Percentiles rank a stretch among this genome's conserved stretches.
These are phyloP conservation scores for Orychophragmus violaceus DNA, from an alignment of 345 rosid genomes.

Conservation along the genomic window DNA sequence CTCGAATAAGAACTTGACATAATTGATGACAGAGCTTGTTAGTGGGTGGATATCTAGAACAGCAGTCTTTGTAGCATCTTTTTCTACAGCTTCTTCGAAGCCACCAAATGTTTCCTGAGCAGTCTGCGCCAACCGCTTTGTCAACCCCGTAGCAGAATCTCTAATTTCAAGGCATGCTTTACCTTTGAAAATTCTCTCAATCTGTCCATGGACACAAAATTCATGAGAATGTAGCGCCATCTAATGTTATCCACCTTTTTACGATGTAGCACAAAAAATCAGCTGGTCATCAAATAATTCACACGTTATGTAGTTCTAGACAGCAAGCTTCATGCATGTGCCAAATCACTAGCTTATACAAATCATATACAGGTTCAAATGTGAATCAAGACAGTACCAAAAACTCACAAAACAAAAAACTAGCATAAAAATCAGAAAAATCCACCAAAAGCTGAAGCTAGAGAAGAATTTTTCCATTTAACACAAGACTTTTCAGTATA, in stretches of 20 bases:
- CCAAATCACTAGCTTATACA: background rate
- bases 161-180: constrained; percentile 82
- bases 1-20: constrained; percentile 95
- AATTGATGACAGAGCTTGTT: constrained; percentile 96
- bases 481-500: constrained; percentile 2
- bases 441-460: background rate
- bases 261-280: background rate
- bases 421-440: background rate
- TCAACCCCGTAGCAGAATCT: constrained; percentile 80
- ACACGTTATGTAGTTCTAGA: background rate
- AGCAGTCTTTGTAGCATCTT: constrained; percentile 91
- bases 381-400: background rate
- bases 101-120: constrained; percentile 96
- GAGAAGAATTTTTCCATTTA: background rate
- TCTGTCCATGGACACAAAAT: constrained; percentile 39
- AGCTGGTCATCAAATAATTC: background rate
- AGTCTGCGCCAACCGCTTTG: constrained; percentile 84
- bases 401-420: background rate
- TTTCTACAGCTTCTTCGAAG: constrained; percentile 98
- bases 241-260: background rate
- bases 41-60: constrained; percentile 89
- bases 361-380: background rate
- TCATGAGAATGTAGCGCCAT: background rate
- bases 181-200: constrained; percentile 69
- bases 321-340: background rate